Evolutionary conservation across 768 basidiomycete species (phyloP), one percentile per base, ranked within the genome.

Genomic region (Suillus plorans): DNA sequence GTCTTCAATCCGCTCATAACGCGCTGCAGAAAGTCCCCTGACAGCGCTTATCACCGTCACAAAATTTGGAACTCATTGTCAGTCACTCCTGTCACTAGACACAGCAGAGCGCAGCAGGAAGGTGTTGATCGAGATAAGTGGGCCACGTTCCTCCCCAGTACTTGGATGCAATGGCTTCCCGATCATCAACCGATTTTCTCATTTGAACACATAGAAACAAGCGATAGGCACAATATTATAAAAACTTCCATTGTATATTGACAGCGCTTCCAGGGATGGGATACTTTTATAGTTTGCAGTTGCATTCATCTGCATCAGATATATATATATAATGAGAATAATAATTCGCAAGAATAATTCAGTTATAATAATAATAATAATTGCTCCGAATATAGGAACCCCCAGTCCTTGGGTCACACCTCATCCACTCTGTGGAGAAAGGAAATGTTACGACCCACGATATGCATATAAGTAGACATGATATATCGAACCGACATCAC

Each of bases 341-440:
- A 5, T 1, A 59, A 42, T 18, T 20, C 39, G 12, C 10, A 59
- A 20, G 18, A 42, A 59, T 59, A 59, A 59, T 31, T 59, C 25
- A 42, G 25, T 25, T n/a, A 55, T 55, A 55, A 55, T 42, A 59
- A 59, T 44, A 59, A 59, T 18, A 59, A 59, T 59, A 59, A 59
- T 42, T 59, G 39, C 42, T 42, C 41, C 58, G 9, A 59, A 28
- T 14, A 36, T 39, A 39, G 37, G 8, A 58, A 25, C 36, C 36
- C 36, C 36, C 36, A 37, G 57, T 58, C 57, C 37, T 37, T 25
- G 39, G 37, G 57, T 28, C 39, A 39, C 37, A 18, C 25, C 37
- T 25, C 56, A 41, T 58, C 57, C 57, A 58, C 57, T 2, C 58
- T 28, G 58, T 59, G 58, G 41, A 59, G 25, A 6, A 20, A 10